Conservation (phyloP, 2,329 filamentous ascomycete species). For the Microascus cirrosus region DNA sequence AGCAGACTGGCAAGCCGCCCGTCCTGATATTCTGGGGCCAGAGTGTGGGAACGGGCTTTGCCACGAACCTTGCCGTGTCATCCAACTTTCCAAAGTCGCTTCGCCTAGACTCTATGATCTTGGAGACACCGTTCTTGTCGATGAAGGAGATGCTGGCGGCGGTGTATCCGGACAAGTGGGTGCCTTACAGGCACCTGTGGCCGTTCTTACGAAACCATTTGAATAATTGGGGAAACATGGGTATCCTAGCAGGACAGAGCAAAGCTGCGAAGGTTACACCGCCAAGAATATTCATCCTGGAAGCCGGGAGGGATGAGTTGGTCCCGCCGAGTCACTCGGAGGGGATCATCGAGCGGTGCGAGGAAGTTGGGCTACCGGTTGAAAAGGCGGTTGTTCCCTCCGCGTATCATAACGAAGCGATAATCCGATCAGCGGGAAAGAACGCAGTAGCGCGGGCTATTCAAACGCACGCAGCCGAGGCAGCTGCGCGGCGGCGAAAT, state of each 20-base stretch:
- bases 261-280: constrained; percentile 10
- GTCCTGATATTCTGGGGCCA: constrained; percentile 62
- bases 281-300: constrained; percentile 36
- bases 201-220: constrained; percentile 60
- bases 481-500: neutral
- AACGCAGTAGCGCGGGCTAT: constrained; percentile 32
- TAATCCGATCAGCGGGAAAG: constrained; percentile 32
- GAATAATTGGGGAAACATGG: constrained; percentile 41
- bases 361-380: constrained; percentile 32
- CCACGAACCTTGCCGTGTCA: constrained; percentile 44
- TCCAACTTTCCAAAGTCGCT: constrained; percentile 19
- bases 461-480: neutral
- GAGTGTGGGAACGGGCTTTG: constrained; percentile 64
- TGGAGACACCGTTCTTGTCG: constrained; percentile 69
- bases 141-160: constrained; percentile 59
- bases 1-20: constrained; percentile 13
- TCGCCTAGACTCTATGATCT: constrained; percentile 38
- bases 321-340: constrained; percentile 40
- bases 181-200: constrained; percentile 65
- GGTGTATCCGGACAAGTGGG: constrained; percentile 68
- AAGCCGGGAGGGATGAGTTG: constrained; percentile 47
- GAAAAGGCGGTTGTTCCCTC: constrained; percentile 29
- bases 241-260: constrained; percentile 23
- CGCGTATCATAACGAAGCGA: constrained; percentile 47
- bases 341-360: constrained; percentile 32